phyloP scores from a whole-genome alignment of 2,329 filamentous ascomycete genomes.

The Chrysosporium queenslandicum region DNA sequence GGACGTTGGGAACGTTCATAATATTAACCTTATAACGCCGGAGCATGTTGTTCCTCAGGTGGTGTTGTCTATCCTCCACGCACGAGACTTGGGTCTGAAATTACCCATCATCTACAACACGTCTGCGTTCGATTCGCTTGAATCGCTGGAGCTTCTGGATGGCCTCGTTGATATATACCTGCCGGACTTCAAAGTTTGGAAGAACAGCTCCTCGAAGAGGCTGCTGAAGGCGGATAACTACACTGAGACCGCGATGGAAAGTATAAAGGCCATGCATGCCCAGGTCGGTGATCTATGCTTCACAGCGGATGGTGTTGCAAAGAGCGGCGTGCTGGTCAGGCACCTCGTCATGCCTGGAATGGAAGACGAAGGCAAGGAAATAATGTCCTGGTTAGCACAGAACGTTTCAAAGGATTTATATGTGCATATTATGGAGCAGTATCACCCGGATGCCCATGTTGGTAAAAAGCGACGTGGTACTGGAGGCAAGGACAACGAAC shows the following conservation, averaged over 20 bases:
- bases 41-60: constrained; percentile 83
- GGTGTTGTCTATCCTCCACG: constrained; percentile 63
- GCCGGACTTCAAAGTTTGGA: constrained; percentile 83
- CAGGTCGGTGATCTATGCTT: constrained; percentile 80
- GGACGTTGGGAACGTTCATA: constrained; percentile 69
- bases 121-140: constrained; percentile 66
- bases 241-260: constrained; percentile 60
- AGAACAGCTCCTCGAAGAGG: constrained; percentile 52
- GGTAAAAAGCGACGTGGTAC: constrained; percentile 51
- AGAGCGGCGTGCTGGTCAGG: constrained; percentile 62
- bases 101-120: constrained; percentile 79
- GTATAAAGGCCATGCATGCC: constrained; percentile 66
- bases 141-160: constrained; percentile 61
- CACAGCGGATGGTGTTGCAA: constrained; percentile 69
- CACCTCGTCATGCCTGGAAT: constrained; percentile 80
- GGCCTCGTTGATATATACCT: constrained; percentile 77
- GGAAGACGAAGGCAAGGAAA: constrained; percentile 60
- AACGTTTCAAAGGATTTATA: constrained; percentile 66
- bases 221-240: constrained; percentile 73
- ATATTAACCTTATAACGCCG: constrained; percentile 79
- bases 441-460: constrained; percentile 69
- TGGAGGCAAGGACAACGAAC: constrained; percentile 21
- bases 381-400: constrained; percentile 65
- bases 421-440: constrained; percentile 84
- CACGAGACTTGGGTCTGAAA: constrained; percentile 57